Conservation (phyloP, 2,329 filamentous ascomycete species). For the Verticillium albo-atrum region DNA sequence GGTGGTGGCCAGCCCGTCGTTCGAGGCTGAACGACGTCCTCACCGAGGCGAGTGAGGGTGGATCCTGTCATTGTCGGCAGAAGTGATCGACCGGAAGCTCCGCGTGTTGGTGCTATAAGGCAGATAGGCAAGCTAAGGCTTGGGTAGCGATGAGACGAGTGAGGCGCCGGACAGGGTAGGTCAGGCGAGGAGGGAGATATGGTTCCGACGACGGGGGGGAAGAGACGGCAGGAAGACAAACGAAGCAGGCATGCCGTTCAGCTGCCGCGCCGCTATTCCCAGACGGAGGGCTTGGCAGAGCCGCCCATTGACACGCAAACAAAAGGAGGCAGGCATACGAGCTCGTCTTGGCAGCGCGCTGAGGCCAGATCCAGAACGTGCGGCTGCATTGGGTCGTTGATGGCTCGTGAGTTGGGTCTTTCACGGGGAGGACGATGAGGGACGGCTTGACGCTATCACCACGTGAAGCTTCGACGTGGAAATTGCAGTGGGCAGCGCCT, state of each 20-base stretch:
- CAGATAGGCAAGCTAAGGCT: background rate
- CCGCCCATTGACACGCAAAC: background rate
- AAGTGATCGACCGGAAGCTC: background rate
- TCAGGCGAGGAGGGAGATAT: background rate
- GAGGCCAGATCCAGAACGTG: background rate
- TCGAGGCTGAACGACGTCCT: background rate
- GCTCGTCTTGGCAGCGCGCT: background rate
- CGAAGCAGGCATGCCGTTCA: background rate
- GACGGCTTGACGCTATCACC: background rate
- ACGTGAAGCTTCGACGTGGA: background rate
- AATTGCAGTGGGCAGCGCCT: constrained; percentile 1
- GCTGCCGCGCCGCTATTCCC: background rate
- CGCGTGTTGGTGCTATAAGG: background rate
- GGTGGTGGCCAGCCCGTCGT: background rate
- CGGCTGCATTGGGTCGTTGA: background rate
- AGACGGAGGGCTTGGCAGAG: background rate
- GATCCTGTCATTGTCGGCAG: background rate
- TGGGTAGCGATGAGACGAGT: background rate
- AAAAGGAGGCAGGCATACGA: background rate
- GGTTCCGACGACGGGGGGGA: background rate
- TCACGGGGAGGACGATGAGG: background rate
- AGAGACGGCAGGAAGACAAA: background rate
- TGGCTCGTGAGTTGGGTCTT: background rate
- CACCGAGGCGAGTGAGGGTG: background rate
- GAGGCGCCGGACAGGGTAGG: background rate